Percentiles rank a stretch among this genome's conserved stretches.
Evolutionary conservation across 2,329 filamentous ascomycete species (phyloP).

Genomic region (Macrophomina phaseolina): DNA sequence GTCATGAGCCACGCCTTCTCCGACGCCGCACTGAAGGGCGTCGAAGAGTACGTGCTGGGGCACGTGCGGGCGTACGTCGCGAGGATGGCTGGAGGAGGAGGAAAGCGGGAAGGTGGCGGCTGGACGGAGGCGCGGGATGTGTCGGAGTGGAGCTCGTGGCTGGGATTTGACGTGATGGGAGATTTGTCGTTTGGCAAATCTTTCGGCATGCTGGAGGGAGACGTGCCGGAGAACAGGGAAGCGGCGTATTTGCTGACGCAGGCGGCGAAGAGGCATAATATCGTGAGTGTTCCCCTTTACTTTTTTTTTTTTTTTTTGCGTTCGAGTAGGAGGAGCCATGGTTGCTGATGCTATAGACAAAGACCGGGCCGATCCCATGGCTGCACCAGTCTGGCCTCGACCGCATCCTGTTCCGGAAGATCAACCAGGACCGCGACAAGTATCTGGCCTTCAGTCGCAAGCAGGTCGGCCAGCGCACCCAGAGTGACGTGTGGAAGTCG

Average conservation of each 20-base stretch:
- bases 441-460: constrained; percentile 40
- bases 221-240: constrained; percentile 33
- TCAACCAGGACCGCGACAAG: constrained; percentile 35
- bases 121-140: constrained; percentile 2
- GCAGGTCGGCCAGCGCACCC: constrained; percentile 16
- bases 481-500: constrained; percentile 20
- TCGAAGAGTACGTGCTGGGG: constrained; percentile 54
- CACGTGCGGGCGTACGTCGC: constrained; percentile 50
- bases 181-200: constrained; percentile 54
- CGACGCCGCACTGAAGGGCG: constrained; percentile 50
- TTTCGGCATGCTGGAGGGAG: constrained; percentile 51
- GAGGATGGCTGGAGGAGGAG: constrained; percentile 34
- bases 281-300: constrained; percentile 32
- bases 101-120: neutral
- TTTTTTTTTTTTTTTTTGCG: neutral
- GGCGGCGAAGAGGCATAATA: constrained; percentile 42
- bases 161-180: constrained; percentile 60
- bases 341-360: neutral
- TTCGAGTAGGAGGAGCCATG: neutral
- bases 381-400: constrained; percentile 37
- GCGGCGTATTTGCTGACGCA: constrained; percentile 36
- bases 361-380: constrained; percentile 23
- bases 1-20: constrained; percentile 56
- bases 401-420: constrained; percentile 39
- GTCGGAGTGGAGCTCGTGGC: constrained; percentile 15